Evolutionary conservation across 306 rosid genomes (phyloP).

Genomic region (Elaeagnus macrophylla): DNA sequence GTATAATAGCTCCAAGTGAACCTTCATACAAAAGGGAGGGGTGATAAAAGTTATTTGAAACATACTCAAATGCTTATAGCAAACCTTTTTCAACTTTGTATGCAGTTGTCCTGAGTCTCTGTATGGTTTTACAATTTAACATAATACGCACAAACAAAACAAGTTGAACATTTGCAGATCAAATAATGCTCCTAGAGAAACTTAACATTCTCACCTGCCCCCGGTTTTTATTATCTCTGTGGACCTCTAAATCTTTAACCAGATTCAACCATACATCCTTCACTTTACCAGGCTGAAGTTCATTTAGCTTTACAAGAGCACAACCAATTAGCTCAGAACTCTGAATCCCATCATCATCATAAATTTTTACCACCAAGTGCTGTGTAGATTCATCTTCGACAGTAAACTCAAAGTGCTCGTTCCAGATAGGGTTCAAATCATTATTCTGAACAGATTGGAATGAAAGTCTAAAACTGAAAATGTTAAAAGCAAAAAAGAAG

Average conservation of each 20-base stretch:
- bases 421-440: conserved; percentile 94
- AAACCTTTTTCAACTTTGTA: no score
- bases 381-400: conserved; percentile 91
- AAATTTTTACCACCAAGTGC: conserved; percentile 62
- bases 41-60: no score
- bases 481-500: not conserved
- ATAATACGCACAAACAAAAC: no score
- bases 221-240: conserved; percentile 79
- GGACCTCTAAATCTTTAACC: conserved; percentile 85
- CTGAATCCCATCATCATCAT: conserved; percentile 74
- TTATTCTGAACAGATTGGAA: conserved; percentile 50
- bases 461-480: conserved; percentile 12
- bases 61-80: no score
- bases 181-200: conserved; percentile 10
- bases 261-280: conserved; percentile 95
- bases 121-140: no score
- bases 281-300: conserved; percentile 92
- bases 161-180: not conserved
- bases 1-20: conserved; percentile 90
- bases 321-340: conserved; percentile 69
- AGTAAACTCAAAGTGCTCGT: conserved; percentile 81
- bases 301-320: conserved; percentile 46
- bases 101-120: no score
- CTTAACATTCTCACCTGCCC: conserved; percentile 58
- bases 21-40: conserved; percentile 30